Conservation (phyloP, 345 rosid species). For the Zanthoxylum bungeanum region DNA sequence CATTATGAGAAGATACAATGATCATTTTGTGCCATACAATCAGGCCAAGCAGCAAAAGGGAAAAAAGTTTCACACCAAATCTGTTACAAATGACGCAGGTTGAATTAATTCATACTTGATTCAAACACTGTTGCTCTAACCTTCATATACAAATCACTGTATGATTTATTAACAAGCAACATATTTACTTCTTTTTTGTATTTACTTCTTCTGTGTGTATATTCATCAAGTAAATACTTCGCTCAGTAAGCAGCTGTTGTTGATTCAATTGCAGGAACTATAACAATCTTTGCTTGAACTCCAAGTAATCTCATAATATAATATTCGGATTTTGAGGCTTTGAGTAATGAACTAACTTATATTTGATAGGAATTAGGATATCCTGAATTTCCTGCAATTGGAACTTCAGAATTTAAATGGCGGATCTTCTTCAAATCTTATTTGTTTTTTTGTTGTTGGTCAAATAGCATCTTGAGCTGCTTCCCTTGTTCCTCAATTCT, state of each 20-base stretch:
- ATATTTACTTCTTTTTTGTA: neutral
- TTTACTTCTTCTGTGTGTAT: too few species aligned
- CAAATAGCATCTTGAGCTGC: conserved; percentile 76
- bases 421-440: conserved; percentile 27
- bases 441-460: conserved; percentile 64
- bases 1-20: too few species aligned
- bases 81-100: neutral
- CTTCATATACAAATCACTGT: neutral
- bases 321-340: neutral
- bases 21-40: too few species aligned
- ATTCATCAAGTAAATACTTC: neutral
- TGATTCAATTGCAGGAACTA: neutral
- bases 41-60: too few species aligned
- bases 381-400: conserved; percentile 41
- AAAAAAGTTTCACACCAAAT: too few species aligned
- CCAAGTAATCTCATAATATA: neutral
- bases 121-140: neutral
- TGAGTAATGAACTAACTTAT: conserved; percentile 42
- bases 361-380: conserved; percentile 51
- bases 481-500: conserved; percentile 85
- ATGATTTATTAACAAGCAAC: neutral
- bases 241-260: neutral
- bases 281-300: neutral
- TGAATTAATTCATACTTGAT: neutral
- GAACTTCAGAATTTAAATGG: conserved; percentile 31